These are phyloP conservation scores for Prunus mongolica DNA, from an alignment of 306 rosid species.

Conservation along the genomic window DNA sequence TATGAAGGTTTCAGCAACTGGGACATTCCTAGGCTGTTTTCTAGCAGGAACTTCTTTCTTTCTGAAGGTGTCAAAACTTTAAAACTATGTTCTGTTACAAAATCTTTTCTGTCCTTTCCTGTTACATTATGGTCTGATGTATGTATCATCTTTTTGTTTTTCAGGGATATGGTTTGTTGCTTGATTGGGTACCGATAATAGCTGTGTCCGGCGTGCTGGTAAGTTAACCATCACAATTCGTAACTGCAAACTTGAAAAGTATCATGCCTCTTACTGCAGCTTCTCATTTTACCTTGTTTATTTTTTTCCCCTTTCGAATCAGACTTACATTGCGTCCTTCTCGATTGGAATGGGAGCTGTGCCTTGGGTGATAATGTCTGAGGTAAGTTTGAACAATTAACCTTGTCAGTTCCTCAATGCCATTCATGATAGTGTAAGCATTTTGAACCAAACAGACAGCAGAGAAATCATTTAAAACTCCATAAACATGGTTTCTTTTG, in stretches of 20 bases:
- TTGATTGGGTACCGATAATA: slow-evolving; percentile 27
- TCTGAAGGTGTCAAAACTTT: slow-evolving; percentile 25
- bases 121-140: not conserved
- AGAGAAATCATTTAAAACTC: not conserved
- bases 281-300: not conserved
- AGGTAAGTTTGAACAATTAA: slow-evolving; percentile 49
- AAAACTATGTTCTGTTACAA: not conserved
- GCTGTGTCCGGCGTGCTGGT: slow-evolving; percentile 42
- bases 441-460: not conserved
- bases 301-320: slow-evolving; percentile 12
- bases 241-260: not conserved
- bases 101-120: not conserved
- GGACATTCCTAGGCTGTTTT: slow-evolving; percentile 47
- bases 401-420: not conserved
- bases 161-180: slow-evolving; percentile 29
- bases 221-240: not conserved
- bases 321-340: slow-evolving; percentile 65
- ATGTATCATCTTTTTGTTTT: not conserved
- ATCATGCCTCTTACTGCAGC: not conserved
- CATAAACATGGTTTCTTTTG: not conserved
- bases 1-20: slow-evolving; percentile 54
- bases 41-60: slow-evolving; percentile 47
- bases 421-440: not conserved
- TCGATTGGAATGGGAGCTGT: slow-evolving; percentile 79
- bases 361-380: slow-evolving; percentile 95